These are phyloP conservation scores for Gardenia jasminoides DNA, from an alignment of 257 asterid species.

Conservation along the genomic window DNA sequence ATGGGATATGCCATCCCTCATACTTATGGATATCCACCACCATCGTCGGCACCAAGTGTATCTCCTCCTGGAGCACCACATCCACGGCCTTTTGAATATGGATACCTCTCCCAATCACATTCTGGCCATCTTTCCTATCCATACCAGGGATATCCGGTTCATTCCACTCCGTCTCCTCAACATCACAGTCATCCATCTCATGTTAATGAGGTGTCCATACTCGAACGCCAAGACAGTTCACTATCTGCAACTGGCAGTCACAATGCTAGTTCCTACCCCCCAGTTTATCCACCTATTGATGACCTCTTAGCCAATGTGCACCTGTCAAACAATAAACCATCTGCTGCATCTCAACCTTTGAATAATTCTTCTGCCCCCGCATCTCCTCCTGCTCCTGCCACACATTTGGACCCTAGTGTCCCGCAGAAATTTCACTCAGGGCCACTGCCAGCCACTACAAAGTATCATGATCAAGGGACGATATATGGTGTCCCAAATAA, in stretches of 20 bases:
- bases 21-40: slow-evolving; percentile 35
- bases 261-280: slow-evolving; percentile 36
- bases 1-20: slow-evolving; percentile 37
- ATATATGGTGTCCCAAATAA: slow-evolving; percentile 43
- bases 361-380: slow-evolving; percentile 12
- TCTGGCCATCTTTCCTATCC: slow-evolving; percentile 46
- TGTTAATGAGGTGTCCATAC: slow-evolving; percentile 37
- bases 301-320: slow-evolving; percentile 52
- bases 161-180: slow-evolving; percentile 36
- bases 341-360: slow-evolving; percentile 30
- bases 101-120: slow-evolving; percentile 38
- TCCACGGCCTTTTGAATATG: slow-evolving; percentile 25
- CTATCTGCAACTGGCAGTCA: slow-evolving; percentile 38
- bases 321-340: slow-evolving; percentile 46
- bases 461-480: slow-evolving; percentile 38
- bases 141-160: slow-evolving; percentile 43
- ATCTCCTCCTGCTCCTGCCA: slow-evolving; percentile 53
- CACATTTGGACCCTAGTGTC: slow-evolving; percentile 20
- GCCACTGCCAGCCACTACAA: slow-evolving; percentile 41
- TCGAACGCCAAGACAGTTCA: slow-evolving; percentile 42
- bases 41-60: slow-evolving; percentile 36
- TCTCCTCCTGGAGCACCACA: slow-evolving; percentile 19
- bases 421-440: slow-evolving; percentile 58
- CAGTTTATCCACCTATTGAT: slow-evolving; percentile 69
- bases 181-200: slow-evolving; percentile 46